Conservation (phyloP, 192 early-diverging fungal genomes). For the Dissophora ornata region DNA sequence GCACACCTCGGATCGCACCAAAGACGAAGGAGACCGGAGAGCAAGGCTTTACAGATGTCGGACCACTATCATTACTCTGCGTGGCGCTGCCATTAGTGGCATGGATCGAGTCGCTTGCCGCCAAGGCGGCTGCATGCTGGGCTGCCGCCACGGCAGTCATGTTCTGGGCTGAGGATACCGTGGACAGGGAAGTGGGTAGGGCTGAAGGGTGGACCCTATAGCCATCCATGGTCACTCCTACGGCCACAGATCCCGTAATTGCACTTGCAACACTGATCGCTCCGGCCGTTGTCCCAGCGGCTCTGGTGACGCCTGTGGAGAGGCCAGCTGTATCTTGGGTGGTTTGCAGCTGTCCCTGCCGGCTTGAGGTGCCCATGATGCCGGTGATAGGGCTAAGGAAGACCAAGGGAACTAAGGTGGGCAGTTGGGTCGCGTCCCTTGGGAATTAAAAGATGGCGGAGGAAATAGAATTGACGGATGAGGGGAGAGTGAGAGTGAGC, state of each 20-base stretch:
- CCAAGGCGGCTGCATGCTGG: slow-evolving; percentile 35
- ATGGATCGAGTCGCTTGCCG: slow-evolving; percentile 12
- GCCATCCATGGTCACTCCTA: slow-evolving; percentile 7
- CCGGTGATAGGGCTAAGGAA: too few species aligned
- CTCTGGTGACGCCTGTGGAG: too few species aligned
- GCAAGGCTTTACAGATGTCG: not conserved
- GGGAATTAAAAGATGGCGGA: too few species aligned
- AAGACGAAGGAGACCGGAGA: not conserved
- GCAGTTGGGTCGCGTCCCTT: too few species aligned
- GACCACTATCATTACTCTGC: not conserved
- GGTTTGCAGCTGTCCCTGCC: not conserved
- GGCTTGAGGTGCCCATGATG: slow-evolving; percentile 11
- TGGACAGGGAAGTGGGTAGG: too few species aligned
- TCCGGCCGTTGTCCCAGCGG: not conserved
- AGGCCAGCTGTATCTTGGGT: not conserved
- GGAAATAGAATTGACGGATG: not conserved
- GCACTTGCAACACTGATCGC: not conserved
- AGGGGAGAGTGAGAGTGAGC: not conserved
- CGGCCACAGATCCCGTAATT: not conserved
- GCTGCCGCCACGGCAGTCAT: slow-evolving; percentile 31
- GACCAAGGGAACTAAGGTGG: too few species aligned
- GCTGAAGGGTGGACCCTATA: slow-evolving; percentile 47
- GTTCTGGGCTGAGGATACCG: slow-evolving; percentile 12
- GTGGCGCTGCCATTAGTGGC: not conserved
- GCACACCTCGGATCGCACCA: not conserved